phyloP scores from a whole-genome alignment of 768 basidiomycete species.

The Mycena albidolilacea region DNA sequence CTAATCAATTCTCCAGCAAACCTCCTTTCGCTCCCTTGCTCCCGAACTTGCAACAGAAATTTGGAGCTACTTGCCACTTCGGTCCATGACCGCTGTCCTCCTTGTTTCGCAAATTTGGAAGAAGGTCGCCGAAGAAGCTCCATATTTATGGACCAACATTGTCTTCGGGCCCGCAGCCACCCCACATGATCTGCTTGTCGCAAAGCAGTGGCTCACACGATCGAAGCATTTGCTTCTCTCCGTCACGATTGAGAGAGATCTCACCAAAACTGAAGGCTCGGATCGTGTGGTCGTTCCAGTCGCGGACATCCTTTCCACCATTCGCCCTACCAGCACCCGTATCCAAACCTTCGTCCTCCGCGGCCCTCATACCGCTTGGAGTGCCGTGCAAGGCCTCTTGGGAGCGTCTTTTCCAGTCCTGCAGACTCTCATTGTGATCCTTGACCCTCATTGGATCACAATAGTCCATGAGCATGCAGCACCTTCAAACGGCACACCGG shows the following conservation, averaged over 20 bases:
- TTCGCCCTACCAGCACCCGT: background rate
- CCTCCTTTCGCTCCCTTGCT: too few relatives aligned
- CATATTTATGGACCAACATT: too few relatives aligned
- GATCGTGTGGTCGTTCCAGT: background rate
- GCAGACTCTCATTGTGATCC: background rate
- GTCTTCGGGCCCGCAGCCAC: too few relatives aligned
- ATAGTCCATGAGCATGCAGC: background rate
- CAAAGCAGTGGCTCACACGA: too few relatives aligned
- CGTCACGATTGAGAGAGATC: background rate
- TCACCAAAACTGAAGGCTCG: background rate
- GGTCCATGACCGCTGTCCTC: too few relatives aligned
- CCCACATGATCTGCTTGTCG: too few relatives aligned
- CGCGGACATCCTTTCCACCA: background rate
- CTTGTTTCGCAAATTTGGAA: too few relatives aligned
- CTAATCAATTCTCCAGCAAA: too few relatives aligned
- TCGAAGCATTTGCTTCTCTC: background rate
- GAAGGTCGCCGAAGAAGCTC: too few relatives aligned
- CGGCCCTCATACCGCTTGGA: background rate
- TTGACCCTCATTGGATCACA: background rate
- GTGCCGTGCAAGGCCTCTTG: background rate
- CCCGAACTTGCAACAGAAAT: too few relatives aligned
- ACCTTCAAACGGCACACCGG: background rate
- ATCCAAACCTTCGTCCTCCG: background rate
- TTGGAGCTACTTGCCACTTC: too few relatives aligned
- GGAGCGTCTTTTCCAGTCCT: background rate